These are phyloP conservation scores for Mycena amicta DNA, from an alignment of 768 basidiomycete species.

Conservation along the genomic window DNA sequence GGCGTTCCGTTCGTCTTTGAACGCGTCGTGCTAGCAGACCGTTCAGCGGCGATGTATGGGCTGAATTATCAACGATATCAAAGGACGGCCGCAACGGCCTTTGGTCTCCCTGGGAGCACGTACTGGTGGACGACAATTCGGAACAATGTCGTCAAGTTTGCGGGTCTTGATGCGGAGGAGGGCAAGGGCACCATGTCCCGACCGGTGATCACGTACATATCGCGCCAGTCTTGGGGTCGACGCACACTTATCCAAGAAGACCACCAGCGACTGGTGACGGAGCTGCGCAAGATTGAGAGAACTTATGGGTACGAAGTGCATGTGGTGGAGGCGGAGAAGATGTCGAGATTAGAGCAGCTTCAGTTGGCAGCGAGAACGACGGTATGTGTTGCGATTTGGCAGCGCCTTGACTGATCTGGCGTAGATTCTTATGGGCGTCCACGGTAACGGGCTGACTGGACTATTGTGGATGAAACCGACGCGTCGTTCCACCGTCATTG, in stretches of 20 bases:
- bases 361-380: constrained; percentile 82
- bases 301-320: constrained; percentile 85
- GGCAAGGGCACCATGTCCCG: constrained; percentile 49
- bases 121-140: constrained; percentile 87
- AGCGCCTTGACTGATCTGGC: too few relatives aligned
- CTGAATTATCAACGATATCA: constrained; percentile 67
- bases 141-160: constrained; percentile 71
- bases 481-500: constrained; percentile 83
- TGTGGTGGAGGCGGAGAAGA: constrained; percentile 81
- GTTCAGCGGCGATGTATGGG: constrained; percentile 80
- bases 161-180: constrained; percentile 53
- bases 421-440: constrained; percentile 95
- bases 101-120: constrained; percentile 70
- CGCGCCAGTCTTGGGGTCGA: constrained; percentile 85
- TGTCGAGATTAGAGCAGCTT: constrained; percentile 83
- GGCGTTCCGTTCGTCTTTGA: constrained; percentile 77
- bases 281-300: constrained; percentile 69
- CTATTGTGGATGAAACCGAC: constrained; percentile 92
- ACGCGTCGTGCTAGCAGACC: constrained; percentile 83
- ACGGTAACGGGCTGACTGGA: constrained; percentile 89
- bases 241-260: constrained; percentile 77
- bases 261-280: constrained; percentile 78
- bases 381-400: constrained; percentile 48
- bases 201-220: constrained; percentile 92
- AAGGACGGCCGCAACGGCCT: constrained; percentile 76